Base-by-base conservation (phyloP, 768 basidiomycete species). In the Sporobolomyces roseus region DNA sequence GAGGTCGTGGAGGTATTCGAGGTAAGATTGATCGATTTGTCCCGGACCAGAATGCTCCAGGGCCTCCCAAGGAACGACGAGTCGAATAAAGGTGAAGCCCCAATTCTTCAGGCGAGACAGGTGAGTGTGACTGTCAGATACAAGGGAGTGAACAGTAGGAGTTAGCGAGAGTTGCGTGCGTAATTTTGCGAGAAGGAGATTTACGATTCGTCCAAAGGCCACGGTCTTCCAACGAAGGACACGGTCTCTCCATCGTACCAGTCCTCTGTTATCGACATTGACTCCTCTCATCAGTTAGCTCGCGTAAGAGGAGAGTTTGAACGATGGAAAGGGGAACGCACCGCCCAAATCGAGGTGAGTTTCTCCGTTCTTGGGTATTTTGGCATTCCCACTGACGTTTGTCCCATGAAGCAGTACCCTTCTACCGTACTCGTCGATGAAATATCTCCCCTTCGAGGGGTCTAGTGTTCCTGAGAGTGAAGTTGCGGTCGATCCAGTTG, bases 31-130 rank as follows among this genome's bases (percentile, higher is more conserved):
- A 77, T 98, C 94, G 74, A 94, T 93, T 25, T 86, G 77, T 0
- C 92, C 92, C 10, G 86, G 89, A 74, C 91, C 94, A 67, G 84
- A 85, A 77, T 98, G 96, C 77, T 97, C 94, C 21, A 98, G 83
- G 0, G 94, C 91, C 77, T 99, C 94, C 94, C 94, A 99, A 1
- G 94, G 93, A 6, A 98, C 85, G 32, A 93, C 85, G 74, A 99
- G 91, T 19, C 73, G 69, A 49, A 74, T 33, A 46, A 71, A 71
- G 27, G 73, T 71, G 33, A 74, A 45, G 14, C 73, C 73, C 69
- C 68, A 71, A 1, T 64, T 53, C 9, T 49, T 49, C 6, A 76
- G 70, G 17, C 75, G 56, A 0, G 71, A 19, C 35, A 74, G 61
- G 61, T 65, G 61, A 70, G 32, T 14, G 61, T 60, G 62, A 16